phyloP scores from a whole-genome alignment of 768 basidiomycete species.

The Phanerochaete carnosa region DNA sequence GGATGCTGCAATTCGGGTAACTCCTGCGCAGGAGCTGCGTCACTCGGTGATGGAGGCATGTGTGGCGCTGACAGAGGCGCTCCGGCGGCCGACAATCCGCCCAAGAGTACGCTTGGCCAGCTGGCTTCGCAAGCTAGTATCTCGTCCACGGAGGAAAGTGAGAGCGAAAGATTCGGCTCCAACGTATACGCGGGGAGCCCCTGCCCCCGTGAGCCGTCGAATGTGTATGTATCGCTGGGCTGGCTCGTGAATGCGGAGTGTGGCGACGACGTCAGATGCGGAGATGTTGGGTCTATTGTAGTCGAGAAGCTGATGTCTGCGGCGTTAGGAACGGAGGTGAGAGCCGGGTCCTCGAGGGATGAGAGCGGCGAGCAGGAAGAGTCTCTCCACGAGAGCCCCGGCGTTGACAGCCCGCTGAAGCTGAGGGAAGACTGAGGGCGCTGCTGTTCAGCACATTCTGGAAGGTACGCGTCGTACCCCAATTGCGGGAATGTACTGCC shows the following conservation, averaged over 20 bases:
- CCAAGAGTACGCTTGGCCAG: not conserved
- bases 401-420: constrained; percentile 6
- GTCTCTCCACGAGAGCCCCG: constrained; percentile 7
- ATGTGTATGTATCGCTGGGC: not conserved
- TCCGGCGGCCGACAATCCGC: not conserved
- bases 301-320: not conserved
- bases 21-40: not conserved
- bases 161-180: not conserved
- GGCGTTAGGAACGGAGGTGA: not conserved
- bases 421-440: not conserved
- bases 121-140: not conserved
- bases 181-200: not conserved
- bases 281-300: not conserved
- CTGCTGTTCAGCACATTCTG: not conserved
- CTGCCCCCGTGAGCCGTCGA: not conserved
- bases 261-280: not conserved
- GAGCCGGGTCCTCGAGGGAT: constrained; percentile 2
- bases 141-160: not conserved
- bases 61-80: not conserved
- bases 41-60: not conserved
- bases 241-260: not conserved
- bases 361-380: constrained; percentile 11
- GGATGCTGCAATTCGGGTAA: constrained; percentile 13
- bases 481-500: not conserved
- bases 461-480: not conserved